Conservation (phyloP, 2,329 filamentous ascomycete genomes). For the Ilyonectria destructans region DNA sequence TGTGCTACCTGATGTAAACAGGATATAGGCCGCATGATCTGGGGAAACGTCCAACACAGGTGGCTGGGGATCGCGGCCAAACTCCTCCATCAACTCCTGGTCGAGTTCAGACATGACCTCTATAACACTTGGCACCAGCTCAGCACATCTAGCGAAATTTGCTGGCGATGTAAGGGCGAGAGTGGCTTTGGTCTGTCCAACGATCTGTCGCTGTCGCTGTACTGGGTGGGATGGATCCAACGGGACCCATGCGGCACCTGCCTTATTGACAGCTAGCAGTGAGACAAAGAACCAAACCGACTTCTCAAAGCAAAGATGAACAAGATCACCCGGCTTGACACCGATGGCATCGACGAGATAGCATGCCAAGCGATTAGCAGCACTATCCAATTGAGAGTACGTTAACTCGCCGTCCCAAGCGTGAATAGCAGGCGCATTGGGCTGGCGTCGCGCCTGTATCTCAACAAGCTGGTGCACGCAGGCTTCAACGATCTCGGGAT, state of each 20-base stretch:
- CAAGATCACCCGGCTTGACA: constrained; percentile 20
- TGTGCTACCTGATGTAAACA: constrained; percentile 47
- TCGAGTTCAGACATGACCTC: neutral
- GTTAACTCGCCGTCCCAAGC: constrained; percentile 43
- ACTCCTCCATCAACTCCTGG: neutral
- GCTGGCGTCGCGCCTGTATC: constrained; percentile 1
- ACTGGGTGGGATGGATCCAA: constrained; percentile 42
- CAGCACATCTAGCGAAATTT: constrained; percentile 4
- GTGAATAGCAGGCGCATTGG: constrained; percentile 11
- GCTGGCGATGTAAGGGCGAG: constrained; percentile 8
- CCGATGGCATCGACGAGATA: neutral
- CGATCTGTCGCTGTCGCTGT: constrained; percentile 24
- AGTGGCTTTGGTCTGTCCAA: constrained; percentile 10
- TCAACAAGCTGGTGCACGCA: constrained; percentile 27
- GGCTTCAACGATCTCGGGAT: constrained; percentile 14
- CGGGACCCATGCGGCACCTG: constrained; percentile 43
- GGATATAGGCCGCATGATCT: constrained; percentile 30
- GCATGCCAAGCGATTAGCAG: constrained; percentile 9
- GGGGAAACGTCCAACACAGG: neutral
- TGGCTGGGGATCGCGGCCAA: neutral
- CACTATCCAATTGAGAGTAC: constrained; percentile 21
- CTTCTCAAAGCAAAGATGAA: constrained; percentile 46
- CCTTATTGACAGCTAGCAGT: constrained; percentile 45
- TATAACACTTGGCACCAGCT: constrained; percentile 4
- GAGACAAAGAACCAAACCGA: constrained; percentile 43